Evolutionary conservation across 2,329 filamentous ascomycete genomes (phyloP), one percentile per base, ranked within the genome.

Genomic region (Acarospora socialis): DNA sequence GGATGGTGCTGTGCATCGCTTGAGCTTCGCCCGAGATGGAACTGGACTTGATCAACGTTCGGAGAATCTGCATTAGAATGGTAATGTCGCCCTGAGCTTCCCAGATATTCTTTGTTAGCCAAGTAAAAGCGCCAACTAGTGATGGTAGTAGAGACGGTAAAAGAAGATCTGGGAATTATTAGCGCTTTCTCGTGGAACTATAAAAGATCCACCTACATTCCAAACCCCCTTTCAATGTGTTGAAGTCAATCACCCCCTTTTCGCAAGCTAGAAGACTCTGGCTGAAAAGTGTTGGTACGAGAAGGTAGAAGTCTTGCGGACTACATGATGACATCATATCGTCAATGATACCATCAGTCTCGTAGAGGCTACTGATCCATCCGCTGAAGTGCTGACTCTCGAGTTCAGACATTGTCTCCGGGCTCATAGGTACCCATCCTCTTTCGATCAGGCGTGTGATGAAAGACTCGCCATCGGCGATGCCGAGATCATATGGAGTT

Each of bases 81-180:
- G 68, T 60, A 1, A 63, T 55, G 31, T 73, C 60, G 1, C 50
- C 54, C 9, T 61, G 53, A 9, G 57, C 59, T 39, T 68, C 61
- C 53, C 65, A 66, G 23, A 70, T 65, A 43, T 70, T 62, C 26
- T 65, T 62, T 4, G 65, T 60, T 32, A 75, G 60, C 71, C 72
- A 77, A 12, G 54, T 63, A 18, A 77, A 49, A 2, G 68, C 69
- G 21, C 68, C 61, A 12, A 75, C 57, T 4, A 77, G 52, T 2
- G 72, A 73, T 1, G 73, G 73, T 3, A 77, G 52, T 8, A 77
- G 54, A 43, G 75, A 77, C 0, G 72, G 70, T 44, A 76, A 70
- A 6, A 74, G 61, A 1, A 77, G 56, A 47, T 75, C 67, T 70
- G 34, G 23, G 4, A 19, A 23, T 10, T 7, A 28, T 45, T 23